Evolutionary conservation across 768 basidiomycete species (phyloP), one percentile per base, ranked within the genome.

Genomic region (Lepiota brunneoincarnata): DNA sequence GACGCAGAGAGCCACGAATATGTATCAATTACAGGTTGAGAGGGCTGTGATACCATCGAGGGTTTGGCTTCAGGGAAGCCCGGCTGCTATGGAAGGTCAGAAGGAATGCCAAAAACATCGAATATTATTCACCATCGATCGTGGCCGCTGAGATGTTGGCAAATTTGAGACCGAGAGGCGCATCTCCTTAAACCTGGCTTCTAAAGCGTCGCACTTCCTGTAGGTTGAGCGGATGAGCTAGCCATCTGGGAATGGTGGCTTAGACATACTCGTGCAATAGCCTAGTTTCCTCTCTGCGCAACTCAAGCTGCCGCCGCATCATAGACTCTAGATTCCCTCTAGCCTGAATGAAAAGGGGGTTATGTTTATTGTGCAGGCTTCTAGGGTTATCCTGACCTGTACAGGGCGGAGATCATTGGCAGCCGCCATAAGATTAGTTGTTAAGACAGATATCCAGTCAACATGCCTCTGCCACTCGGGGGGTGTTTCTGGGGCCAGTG

Each of bases 341-440:
- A 12, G 93, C 92, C 87, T 92, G 59, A 12, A 28, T 14, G 23
- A 53, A 28, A 15, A 15, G 42, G 42, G 24, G 43, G 51, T 26
- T 35, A 2, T 21, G n/a, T 20, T 28, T 39, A 11, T 9, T 37
- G 15, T 12, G 7, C 4, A 15, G 37, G 28, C 12, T 9, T 1
- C 35, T 12, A 26, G 44, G 44, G 35, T 46, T 23, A 21, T 55
- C 24, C 15, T n/a, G 42, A 86, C 91, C 79, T 95, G 93, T 4
- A 93, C 88, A 0, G 92, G 93, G 21, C 93, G 82, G 47, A 95
- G 70, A 61, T 93, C 92, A 63, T 96, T 96, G 35, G 89, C 90
- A 15, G 90, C 89, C 12, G 87, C 89, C 83, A 94, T 91, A 53
- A 96, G 78, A 66, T 95, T 96, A 67, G 91, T 88, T 6, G 83